Evolutionary conservation across 192 early-diverging fungal genomes (phyloP).

Genomic region (Backusella mclennaniae): DNA sequence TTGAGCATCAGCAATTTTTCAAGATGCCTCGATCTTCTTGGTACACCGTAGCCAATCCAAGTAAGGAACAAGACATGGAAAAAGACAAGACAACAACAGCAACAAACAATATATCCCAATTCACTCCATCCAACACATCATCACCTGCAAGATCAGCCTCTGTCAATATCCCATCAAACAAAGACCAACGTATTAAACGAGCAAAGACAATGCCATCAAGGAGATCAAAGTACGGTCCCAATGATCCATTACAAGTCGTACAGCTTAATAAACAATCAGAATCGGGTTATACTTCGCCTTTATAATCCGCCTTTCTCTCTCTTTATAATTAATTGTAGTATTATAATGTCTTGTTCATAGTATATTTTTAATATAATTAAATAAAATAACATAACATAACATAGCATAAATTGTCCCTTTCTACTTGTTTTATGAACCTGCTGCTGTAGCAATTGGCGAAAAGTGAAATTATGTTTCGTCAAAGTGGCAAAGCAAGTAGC

Average conservation of each 20-base stretch:
- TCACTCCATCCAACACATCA: neutral
- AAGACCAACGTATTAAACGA: slow-evolving; percentile 18
- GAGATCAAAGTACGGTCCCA: slow-evolving; percentile 23
- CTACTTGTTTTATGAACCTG: neutral
- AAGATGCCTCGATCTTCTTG: slow-evolving; percentile 24
- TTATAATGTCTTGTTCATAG: slow-evolving; percentile 5
- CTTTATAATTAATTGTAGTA: neutral
- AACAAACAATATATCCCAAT: neutral
- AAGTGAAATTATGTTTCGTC: too few species aligned
- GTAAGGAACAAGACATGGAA: neutral
- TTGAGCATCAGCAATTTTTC: slow-evolving; percentile 54
- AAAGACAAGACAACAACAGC: neutral
- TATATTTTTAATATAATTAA: neutral
- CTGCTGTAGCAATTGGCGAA: too few species aligned
- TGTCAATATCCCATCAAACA: neutral
- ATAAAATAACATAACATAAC: neutral
- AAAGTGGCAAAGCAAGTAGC: too few species aligned
- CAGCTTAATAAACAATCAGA: slow-evolving; percentile 8
- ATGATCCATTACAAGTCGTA: slow-evolving; percentile 31
- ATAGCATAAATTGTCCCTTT: neutral
- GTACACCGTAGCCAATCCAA: neutral
- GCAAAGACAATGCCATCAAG: slow-evolving; percentile 29
- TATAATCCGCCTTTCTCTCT: neutral
- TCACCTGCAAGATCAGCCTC: slow-evolving; percentile 7
- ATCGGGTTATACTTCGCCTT: neutral